Conservation (phyloP, 169 alveolate species). For the Besnoitia besnoiti region DNA sequence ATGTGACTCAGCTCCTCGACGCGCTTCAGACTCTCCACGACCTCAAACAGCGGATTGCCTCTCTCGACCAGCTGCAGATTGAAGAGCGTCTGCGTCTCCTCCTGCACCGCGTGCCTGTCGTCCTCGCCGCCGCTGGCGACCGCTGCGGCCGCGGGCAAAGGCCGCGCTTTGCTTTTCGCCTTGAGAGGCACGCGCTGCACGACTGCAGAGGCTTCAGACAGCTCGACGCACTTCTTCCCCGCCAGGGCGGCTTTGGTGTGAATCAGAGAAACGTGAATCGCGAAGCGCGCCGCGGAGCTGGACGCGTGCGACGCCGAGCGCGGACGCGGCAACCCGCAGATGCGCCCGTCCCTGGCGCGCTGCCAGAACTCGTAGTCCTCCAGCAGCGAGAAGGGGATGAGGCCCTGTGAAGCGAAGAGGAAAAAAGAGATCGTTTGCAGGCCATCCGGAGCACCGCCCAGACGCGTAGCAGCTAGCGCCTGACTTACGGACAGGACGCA, state of each 20-base stretch:
- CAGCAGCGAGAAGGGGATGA: slow-evolving; percentile 49
- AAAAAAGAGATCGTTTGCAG: neutral
- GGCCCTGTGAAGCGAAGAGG: slow-evolving; percentile 26
- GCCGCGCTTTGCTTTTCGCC: neutral
- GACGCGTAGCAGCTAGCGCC: too few species aligned
- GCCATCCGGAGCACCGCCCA: too few species aligned
- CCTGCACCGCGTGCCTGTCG: neutral
- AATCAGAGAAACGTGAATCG: slow-evolving; percentile 31
- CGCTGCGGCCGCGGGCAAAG: neutral
- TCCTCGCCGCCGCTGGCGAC: slow-evolving; percentile 2
- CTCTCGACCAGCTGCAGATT: slow-evolving; percentile 28
- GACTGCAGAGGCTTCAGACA: slow-evolving; percentile 46
- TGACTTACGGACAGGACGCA: too few species aligned
- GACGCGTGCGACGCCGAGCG: neutral
- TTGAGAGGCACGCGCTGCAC: slow-evolving; percentile 38
- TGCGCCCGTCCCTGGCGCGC: neutral
- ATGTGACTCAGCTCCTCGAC: slow-evolving; percentile 52
- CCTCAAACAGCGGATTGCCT: slow-evolving; percentile 16
- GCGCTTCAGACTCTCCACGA: slow-evolving; percentile 23
- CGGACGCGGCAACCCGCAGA: slow-evolving; percentile 38
- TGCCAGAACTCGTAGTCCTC: slow-evolving; percentile 67
- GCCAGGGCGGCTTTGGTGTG: neutral
- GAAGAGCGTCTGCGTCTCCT: slow-evolving; percentile 30
- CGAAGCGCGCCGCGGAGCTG: neutral
- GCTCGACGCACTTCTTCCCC: slow-evolving; percentile 23